Evolutionary conservation across 495 filamentous ascomycete species (phyloP), one percentile per base, ranked within the genome.

Genomic region (Talaromyces liani): DNA sequence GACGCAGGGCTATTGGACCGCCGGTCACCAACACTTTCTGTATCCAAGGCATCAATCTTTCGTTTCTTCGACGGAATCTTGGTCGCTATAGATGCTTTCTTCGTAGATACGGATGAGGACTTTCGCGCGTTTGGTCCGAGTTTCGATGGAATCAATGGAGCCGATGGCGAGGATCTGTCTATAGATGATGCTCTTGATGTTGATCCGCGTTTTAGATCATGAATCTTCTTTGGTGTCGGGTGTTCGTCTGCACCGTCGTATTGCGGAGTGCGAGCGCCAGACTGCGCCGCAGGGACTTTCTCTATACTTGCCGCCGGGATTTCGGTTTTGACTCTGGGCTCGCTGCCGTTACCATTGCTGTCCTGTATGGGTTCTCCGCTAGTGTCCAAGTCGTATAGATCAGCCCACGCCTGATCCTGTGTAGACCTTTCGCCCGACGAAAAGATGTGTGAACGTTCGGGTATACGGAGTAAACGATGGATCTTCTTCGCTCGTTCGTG

Each of bases 11-110:
- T 83, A 53, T 80, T 79, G 8, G 74, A 77, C 14, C 75, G 79
- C 7, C 75, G 69, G 22, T 73, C 73, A 59, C 77, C 73, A 10
- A 77, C 65, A 60, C 76, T 80, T 16, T 84, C 81, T 20, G 64
- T 63, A 16, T 87, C 84, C 22, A 67, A 54, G 16, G 77, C 75
- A 57, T 73, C 71, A 34, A 81, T 63, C 65, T 85, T 87, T 62
- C 84, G 84, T 69, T 85, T 86, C 71, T 87, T 88, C 33, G 73
- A 58, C 0, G 80, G 68, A 2, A 82, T 73, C 64, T 87, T 87
- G 68, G 79, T 86, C 2, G 70, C 60, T 8, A 78, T 80, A n/a
- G 76, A 78, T 3, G 81, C 83, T 65, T 85, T 85, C 69, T 85
- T 87, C 2, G 76, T 78, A 12, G 71, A 68, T 2, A 68, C 69